Base-by-base conservation (phyloP, 2,329 filamentous ascomycete genomes). In the Curvularia sp. region DNA sequence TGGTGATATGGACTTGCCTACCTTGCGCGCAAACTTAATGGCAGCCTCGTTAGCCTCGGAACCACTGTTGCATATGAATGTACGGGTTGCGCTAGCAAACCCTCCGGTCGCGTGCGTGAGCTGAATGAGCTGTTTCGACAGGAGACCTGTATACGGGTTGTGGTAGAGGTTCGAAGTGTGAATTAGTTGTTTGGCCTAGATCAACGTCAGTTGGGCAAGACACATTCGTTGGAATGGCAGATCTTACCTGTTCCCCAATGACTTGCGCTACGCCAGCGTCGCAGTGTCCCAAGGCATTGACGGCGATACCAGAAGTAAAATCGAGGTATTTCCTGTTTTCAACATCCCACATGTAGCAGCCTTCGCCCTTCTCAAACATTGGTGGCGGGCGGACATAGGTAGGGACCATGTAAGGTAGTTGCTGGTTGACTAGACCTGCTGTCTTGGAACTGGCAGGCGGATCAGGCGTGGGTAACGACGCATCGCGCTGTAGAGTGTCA, bases 41-140 rank as follows among this genome's bases (percentile, higher is more conserved):
- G 94, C 95, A 1, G 94, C 95, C 80, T 99, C 95, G 78, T 99
- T 99, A 74, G 95, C 95, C 80, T 99, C 95, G 59, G 91, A 92
- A 59, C 95, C 95, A 3, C 93, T 97, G 81, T 99, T 99, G 82
- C 92, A 97, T 65, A 99, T 86, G 74, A 99, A 99, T 2, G 92
- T 92, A 55, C 91, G 86, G 19, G 85, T 82, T 18, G 90, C 92
- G 72, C 89, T 86, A 67, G 90, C 87, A 90, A 98, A 97, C 65
- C 84, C 90, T 39, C 92, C 92, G 0, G 90, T 88, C 69, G 89
- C 87, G 53, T 85, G 79, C 0, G 95, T 99, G 78, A 89, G 89
- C 69, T 94, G 86, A 32, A 99, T 86, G 23, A 99, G 84, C 23
- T 93, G 82, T 77, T 95, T 89, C 62, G 92, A 97, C 51, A 99